Conservation (phyloP, 495 filamentous ascomycete species). For the Hypoxylon fuscum region DNA sequence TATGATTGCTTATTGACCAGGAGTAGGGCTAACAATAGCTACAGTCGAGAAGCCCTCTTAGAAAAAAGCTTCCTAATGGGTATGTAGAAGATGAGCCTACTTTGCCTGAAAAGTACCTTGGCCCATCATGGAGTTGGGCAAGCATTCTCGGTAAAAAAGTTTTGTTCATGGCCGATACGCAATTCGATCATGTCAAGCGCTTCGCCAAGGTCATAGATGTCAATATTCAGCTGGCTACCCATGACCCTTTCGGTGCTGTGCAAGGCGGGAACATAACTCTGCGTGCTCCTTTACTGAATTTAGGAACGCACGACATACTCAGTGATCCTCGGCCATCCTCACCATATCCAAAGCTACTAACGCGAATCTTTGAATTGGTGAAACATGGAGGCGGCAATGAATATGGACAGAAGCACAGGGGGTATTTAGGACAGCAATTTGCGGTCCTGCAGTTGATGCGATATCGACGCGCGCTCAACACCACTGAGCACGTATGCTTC, state of each 20-base stretch:
- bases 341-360: not conserved
- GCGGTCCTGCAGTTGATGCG: slow-evolving; percentile 31
- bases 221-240: slow-evolving; percentile 17
- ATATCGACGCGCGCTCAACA: slow-evolving; percentile 10
- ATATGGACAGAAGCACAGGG: slow-evolving; percentile 26
- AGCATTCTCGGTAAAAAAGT: slow-evolving; percentile 32
- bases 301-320: slow-evolving; percentile 19
- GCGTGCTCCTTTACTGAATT: slow-evolving; percentile 24
- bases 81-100: slow-evolving; percentile 16
- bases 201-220: slow-evolving; percentile 33
- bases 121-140: slow-evolving; percentile 45
- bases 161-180: slow-evolving; percentile 17
- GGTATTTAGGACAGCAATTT: slow-evolving; percentile 30
- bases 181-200: slow-evolving; percentile 22
- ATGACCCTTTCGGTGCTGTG: slow-evolving; percentile 37
- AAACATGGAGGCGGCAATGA: slow-evolving; percentile 14
- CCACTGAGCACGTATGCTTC: slow-evolving; percentile 8
- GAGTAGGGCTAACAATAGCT: no score
- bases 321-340: slow-evolving; percentile 7
- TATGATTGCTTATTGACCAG: no score
- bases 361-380: not conserved
- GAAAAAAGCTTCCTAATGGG: not conserved
- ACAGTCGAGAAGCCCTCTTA: slow-evolving; percentile 2
- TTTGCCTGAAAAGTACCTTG: slow-evolving; percentile 31
- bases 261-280: slow-evolving; percentile 31